phyloP scores from a whole-genome alignment of 2,329 filamentous ascomycete species.

The Fusarium incarnatum region DNA sequence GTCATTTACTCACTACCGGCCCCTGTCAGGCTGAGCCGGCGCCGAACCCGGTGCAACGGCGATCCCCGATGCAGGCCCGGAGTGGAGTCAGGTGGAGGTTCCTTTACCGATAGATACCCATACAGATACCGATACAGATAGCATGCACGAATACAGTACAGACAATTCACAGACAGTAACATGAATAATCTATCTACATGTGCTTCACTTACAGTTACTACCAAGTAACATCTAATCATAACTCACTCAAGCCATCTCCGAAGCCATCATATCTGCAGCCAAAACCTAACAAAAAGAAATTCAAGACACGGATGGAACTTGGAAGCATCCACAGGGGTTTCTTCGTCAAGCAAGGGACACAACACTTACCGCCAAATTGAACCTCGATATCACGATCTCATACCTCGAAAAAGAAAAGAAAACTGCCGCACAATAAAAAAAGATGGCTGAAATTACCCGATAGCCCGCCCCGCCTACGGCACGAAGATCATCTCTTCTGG shows the following conservation, averaged over 20 bases:
- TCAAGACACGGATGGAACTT: not conserved
- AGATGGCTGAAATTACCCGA: conserved; percentile 40
- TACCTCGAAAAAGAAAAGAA: not conserved
- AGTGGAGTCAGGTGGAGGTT: conserved; percentile 3
- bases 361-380: not conserved
- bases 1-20: conserved; percentile 15
- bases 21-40: conserved; percentile 44
- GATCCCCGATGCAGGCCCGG: conserved; percentile 41
- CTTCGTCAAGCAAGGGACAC: not conserved
- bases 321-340: not conserved
- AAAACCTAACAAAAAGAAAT: not conserved
- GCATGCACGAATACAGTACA: not conserved
- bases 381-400: not conserved
- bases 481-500: conserved; percentile 37
- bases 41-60: conserved; percentile 38
- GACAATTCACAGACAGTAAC: not conserved
- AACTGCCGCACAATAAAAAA: not conserved
- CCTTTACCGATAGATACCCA: not conserved
- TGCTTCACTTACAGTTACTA: not conserved
- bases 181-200: not conserved
- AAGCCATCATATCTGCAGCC: conserved; percentile 35
- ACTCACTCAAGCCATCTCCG: conserved; percentile 17
- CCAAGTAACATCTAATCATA: not conserved
- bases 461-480: conserved; percentile 33
- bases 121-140: not conserved